Base-by-base conservation (phyloP, 1,284 basidiomycete genomes). In the Rhizopogon parksii region DNA sequence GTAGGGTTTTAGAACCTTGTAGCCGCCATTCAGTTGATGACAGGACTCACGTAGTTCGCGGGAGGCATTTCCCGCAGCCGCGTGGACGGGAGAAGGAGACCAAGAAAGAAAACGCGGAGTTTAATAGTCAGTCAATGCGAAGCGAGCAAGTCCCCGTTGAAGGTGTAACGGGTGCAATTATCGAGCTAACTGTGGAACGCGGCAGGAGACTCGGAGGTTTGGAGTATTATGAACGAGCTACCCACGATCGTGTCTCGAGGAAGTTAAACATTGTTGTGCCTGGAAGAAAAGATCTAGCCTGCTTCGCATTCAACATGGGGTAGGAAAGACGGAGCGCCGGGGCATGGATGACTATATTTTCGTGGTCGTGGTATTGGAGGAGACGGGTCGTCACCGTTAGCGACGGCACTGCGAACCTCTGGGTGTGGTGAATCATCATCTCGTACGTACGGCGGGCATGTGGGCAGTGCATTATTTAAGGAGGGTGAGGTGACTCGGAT, bases 191-290 rank as follows among this genome's bases (percentile, higher is more conserved):
- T 24, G 5, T 24, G 21, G 4, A 24, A 39, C 38, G 38, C 21
- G 21, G 38, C 19, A 40, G 21, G 21, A 7, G 4, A 21, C 12
- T 38, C 19, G 12, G 37, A 17, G 11, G n/a, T 27, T 6, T 36
- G 45, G 25, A n/a, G 27, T 30, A n/a, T 35, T 30, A 46, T 46
- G 43, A 35, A 17, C 45, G 11, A 19, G 24, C 24, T 50, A 46
- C 42, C 49, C 48, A 36, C 40, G 49, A 32, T 42, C 48, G 27
- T 40, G 47, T 49, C 47, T 32, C 15, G 27, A 38, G 35, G 46
- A 60, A 43, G 40, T 6, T 43, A 39, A 54, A 61, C 24, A 2
- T 2, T 19, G 17, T 6, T 11, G 15, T 37, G 4, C 36, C 36
- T 37, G 36, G 36, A 17, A 17, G 15, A 2, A 17, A 37, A 5